Conservation (phyloP, 1,139 yeast species). For the Maudiozyma humilis region DNA sequence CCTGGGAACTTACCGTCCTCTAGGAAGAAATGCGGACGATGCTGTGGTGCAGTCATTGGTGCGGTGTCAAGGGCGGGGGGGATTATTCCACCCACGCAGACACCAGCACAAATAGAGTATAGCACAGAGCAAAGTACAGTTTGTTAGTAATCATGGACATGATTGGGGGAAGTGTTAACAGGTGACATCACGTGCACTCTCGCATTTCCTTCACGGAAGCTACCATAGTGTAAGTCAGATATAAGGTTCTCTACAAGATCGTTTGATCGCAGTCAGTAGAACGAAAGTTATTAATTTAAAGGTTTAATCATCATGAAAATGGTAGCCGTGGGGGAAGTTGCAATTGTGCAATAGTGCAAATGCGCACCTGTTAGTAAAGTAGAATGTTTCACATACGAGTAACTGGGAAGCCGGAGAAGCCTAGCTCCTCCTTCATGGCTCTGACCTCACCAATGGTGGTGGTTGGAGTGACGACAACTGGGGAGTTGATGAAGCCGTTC, state of each 20-base stretch:
- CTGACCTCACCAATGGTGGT: constrained; percentile 77
- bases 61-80: too few species aligned
- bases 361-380: too few species aligned
- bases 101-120: too few species aligned
- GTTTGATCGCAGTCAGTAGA: constrained; percentile 97
- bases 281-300: constrained; percentile 82
- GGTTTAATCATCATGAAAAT: constrained; percentile 50
- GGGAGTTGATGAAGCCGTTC: constrained; percentile 94
- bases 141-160: too few species aligned
- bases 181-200: too few species aligned
- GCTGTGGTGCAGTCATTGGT: too few species aligned
- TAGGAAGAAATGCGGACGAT: too few species aligned
- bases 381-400: constrained; percentile 98
- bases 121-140: too few species aligned
- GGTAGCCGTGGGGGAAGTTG: constrained; percentile 4
- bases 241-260: constrained; percentile 81
- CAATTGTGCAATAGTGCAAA: too few species aligned
- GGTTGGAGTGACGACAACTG: constrained; percentile 72
- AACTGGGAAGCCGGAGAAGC: constrained; percentile 97
- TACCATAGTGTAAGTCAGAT: constrained; percentile 37
- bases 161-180: too few species aligned
- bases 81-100: too few species aligned
- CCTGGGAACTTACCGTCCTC: constrained; percentile 84
- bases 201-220: too few species aligned
- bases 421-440: constrained; percentile 59